A percentile compares a stretch with the other conserved stretches of the same genome.
Conservation (phyloP, 73 alveolate species). For the Symbiodinium natans region DNA sequence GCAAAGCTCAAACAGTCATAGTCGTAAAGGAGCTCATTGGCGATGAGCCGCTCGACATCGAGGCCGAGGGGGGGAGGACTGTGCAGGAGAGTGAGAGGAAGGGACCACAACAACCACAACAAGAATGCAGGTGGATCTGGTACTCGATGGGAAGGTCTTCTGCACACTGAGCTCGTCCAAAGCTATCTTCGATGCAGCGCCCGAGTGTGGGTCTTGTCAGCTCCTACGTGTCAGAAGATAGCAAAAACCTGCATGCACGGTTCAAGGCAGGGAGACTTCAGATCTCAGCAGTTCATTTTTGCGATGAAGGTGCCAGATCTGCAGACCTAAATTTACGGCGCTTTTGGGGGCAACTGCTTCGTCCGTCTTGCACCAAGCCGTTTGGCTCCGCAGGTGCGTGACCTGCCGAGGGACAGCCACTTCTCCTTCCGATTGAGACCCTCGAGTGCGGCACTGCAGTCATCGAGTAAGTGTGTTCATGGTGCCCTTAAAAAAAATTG, state of each 20-base stretch:
- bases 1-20: not conserved
- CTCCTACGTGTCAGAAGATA: not conserved
- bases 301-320: conserved; percentile 33
- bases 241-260: not conserved
- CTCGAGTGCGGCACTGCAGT: not conserved
- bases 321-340: too few species aligned
- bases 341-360: not conserved
- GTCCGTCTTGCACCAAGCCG: not conserved
- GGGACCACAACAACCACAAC: not conserved
- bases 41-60: conserved; percentile 85
- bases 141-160: conserved; percentile 63
- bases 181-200: conserved; percentile 36
- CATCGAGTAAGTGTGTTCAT: too few species aligned
- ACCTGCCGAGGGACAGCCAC: conserved; percentile 57
- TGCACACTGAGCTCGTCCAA: conserved; percentile 66
- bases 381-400: conserved; percentile 33
- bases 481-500: too few species aligned
- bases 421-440: conserved; percentile 52
- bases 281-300: conserved; percentile 51
- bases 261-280: conserved; percentile 26
- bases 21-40: conserved; percentile 41
- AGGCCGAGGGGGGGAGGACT: not conserved
- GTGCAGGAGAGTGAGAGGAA: not conserved
- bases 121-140: conserved; percentile 43
- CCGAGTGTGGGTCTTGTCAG: not conserved